Evolutionary conservation across 345 rosid genomes (phyloP).

Genomic region (Trapa bicornis): DNA sequence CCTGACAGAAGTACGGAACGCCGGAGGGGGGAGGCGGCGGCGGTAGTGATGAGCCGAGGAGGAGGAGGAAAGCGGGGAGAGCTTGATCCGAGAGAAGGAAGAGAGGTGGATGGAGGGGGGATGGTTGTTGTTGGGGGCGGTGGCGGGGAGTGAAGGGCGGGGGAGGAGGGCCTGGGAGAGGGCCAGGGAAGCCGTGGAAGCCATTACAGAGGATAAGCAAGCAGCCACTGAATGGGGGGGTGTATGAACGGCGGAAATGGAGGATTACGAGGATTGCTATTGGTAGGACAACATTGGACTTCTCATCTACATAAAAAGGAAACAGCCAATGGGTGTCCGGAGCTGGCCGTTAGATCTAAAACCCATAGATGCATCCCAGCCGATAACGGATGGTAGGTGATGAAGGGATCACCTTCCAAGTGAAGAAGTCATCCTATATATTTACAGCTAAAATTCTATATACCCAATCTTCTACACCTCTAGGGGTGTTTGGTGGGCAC

Average conservation of each 20-base stretch:
- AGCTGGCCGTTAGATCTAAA: constrained; percentile 5
- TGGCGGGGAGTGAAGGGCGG: constrained; percentile 9
- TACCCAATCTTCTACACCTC: background rate
- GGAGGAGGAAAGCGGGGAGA: constrained; percentile 32
- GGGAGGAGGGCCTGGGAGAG: constrained; percentile 11
- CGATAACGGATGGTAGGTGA: constrained; percentile 1
- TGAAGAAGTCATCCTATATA: too few species aligned
- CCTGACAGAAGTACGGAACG: constrained; percentile 12
- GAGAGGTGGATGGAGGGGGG: constrained; percentile 40
- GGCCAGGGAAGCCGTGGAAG: constrained; percentile 13
- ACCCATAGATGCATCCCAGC: background rate
- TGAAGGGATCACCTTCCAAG: background rate
- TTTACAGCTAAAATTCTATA: too few species aligned
- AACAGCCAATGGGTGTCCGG: background rate
- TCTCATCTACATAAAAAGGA: constrained; percentile 2
- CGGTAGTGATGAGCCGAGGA: constrained; percentile 11
- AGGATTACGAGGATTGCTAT: background rate
- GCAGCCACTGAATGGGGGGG: background rate
- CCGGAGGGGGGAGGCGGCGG: constrained; percentile 9
- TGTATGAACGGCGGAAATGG: background rate
- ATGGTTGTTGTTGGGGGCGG: constrained; percentile 11
- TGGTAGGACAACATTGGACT: background rate
- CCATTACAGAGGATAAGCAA: background rate
- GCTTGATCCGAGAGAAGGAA: constrained; percentile 33
- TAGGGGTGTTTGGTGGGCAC: background rate